Conservation (phyloP, 2,329 filamentous ascomycete species). For the Helotiales sp. region DNA sequence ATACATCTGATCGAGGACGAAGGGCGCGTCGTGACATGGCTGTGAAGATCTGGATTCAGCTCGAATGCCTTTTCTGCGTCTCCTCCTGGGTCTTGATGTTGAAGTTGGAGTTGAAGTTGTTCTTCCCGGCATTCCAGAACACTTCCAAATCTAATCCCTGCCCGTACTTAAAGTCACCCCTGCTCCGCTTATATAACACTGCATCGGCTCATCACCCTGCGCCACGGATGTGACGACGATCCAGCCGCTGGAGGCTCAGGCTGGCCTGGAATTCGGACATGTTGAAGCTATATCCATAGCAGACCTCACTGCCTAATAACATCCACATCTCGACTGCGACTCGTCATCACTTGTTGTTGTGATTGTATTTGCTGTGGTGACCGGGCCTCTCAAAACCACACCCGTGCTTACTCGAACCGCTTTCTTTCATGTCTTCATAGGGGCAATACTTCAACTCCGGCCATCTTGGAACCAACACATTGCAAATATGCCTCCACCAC, state of each 20-base stretch:
- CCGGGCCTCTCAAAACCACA: neutral
- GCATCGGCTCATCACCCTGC: neutral
- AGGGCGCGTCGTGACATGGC: slow-evolving; percentile 49
- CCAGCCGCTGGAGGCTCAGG: slow-evolving; percentile 7
- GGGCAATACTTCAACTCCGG: neutral
- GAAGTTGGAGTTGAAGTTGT: slow-evolving; percentile 27
- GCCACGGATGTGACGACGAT: slow-evolving; percentile 23
- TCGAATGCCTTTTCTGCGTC: slow-evolving; percentile 8
- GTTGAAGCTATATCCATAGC: neutral
- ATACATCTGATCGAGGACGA: slow-evolving; percentile 46
- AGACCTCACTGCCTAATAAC: neutral
- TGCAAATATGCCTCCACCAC: slow-evolving; percentile 31
- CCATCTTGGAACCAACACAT: neutral
- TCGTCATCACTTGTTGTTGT: neutral
- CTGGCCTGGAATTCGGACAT: neutral
- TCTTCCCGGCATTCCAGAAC: slow-evolving; percentile 20
- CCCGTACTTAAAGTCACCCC: neutral
- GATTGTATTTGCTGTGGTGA: neutral
- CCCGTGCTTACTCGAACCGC: neutral
- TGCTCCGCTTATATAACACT: neutral
- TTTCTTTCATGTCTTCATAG: neutral
- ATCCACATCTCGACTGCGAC: neutral
- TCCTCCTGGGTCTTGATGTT: slow-evolving; percentile 18
- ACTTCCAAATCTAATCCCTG: neutral
- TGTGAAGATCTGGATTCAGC: neutral